Percentiles rank a stretch among this genome's conserved stretches.
Conservation (phyloP, 768 basidiomycete species). For the Psilocybe cubensis region DNA sequence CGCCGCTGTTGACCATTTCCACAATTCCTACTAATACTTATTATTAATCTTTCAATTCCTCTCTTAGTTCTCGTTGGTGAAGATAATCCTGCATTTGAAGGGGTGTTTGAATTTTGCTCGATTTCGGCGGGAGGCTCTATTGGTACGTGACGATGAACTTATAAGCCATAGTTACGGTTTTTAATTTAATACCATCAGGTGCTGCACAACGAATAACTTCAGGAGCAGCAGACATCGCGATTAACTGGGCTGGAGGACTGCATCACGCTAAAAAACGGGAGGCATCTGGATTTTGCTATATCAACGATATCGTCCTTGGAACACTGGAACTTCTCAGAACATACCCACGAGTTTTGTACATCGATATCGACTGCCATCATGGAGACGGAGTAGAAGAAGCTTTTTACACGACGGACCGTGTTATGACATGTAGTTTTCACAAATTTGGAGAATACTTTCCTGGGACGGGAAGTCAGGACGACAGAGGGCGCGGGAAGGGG, state of each 20-base stretch:
- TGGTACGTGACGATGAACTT: constrained; percentile 47
- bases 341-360: constrained; percentile 88
- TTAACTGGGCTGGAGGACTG: constrained; percentile 98
- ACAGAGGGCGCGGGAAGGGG: constrained; percentile 82
- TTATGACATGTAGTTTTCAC: constrained; percentile 97
- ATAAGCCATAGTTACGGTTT: neutral
- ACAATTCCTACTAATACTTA: too few relatives aligned
- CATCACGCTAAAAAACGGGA: constrained; percentile 99
- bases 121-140: constrained; percentile 97
- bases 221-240: constrained; percentile 88
- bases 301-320: constrained; percentile 96
- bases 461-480: constrained; percentile 84
- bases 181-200: constrained; percentile 41
- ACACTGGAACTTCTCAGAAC: constrained; percentile 91
- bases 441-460: constrained; percentile 97
- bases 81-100: constrained; percentile 97
- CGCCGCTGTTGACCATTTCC: neutral
- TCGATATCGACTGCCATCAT: constrained; percentile 98
- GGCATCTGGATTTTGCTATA: constrained; percentile 98
- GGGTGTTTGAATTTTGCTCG: constrained; percentile 95
- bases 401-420: constrained; percentile 95
- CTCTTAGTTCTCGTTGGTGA: constrained; percentile 75
- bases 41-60: constrained; percentile 15
- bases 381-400: constrained; percentile 99
- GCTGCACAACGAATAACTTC: constrained; percentile 81